Evolutionary conservation across 345 rosid species (phyloP).

Genomic region (Lepidium africanum): DNA sequence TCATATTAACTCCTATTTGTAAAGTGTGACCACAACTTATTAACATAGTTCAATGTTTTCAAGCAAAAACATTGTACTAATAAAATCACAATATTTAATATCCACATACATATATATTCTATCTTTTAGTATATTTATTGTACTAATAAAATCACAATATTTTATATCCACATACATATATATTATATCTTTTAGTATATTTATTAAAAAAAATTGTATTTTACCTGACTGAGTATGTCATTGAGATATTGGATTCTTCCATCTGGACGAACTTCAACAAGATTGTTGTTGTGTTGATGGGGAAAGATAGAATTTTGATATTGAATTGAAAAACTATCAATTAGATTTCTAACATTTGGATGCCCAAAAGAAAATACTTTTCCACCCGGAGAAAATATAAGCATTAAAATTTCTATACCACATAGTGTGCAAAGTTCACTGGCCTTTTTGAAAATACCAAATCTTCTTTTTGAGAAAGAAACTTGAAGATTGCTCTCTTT

Average conservation of each 20-base stretch:
- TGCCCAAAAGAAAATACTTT: constrained; percentile 56
- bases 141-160: too few relatives aligned
- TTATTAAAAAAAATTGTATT: not conserved
- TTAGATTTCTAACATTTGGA: constrained; percentile 29
- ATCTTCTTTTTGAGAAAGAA: constrained; percentile 18
- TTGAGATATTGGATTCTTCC: constrained; percentile 37
- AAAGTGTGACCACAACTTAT: too few relatives aligned
- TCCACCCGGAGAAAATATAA: constrained; percentile 13
- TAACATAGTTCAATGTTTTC: too few relatives aligned
- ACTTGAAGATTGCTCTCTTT: not conserved
- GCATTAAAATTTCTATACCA: not conserved
- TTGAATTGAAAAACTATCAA: constrained; percentile 17
- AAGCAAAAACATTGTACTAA: too few relatives aligned
- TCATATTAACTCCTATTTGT: too few relatives aligned
- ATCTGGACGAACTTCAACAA: constrained; percentile 30
- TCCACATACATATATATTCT: too few relatives aligned
- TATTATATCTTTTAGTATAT: too few relatives aligned
- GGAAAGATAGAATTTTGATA: not conserved
- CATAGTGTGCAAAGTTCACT: constrained; percentile 18
- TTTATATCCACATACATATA: not conserved
- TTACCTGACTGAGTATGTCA: constrained; percentile 27
- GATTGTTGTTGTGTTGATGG: not conserved
- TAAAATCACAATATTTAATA: too few relatives aligned
- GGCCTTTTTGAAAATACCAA: constrained; percentile 16
- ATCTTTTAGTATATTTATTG: too few relatives aligned